Conservation (phyloP, 1,139 yeast species). For the Magnusiomyces ingens region DNA sequence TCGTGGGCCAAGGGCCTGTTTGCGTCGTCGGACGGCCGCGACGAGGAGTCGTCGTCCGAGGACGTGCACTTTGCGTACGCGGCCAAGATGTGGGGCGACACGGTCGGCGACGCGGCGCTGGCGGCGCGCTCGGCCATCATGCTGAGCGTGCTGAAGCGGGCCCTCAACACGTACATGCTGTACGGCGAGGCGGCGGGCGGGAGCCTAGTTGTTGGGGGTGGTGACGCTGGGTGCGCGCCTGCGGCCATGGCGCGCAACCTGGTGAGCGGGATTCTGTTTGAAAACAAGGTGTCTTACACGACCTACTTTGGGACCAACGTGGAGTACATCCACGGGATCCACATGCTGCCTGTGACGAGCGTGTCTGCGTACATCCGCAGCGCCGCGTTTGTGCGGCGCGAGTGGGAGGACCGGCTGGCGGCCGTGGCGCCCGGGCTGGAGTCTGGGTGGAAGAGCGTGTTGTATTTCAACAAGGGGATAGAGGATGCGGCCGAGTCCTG, state of each 20-base stretch:
- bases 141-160: slow-evolving; percentile 53
- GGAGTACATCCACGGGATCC: slow-evolving; percentile 88
- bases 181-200: slow-evolving; percentile 51
- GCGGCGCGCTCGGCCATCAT: slow-evolving; percentile 61
- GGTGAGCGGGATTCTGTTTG: slow-evolving; percentile 65
- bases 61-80: slow-evolving; percentile 65
- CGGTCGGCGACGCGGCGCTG: slow-evolving; percentile 56
- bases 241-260: slow-evolving; percentile 46
- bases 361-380: slow-evolving; percentile 65
- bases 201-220: too few relatives aligned
- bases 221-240: too few relatives aligned
- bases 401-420: slow-evolving; percentile 56
- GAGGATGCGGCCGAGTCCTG: too few relatives aligned
- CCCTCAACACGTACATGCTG: slow-evolving; percentile 57
- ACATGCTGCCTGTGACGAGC: slow-evolving; percentile 83
- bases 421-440: slow-evolving; percentile 46
- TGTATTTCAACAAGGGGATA: slow-evolving; percentile 68
- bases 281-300: slow-evolving; percentile 82
- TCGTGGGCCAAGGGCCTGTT: slow-evolving; percentile 75
- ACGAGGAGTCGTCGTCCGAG: slow-evolving; percentile 71
- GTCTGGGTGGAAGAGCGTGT: slow-evolving; percentile 82
- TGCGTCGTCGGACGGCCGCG: slow-evolving; percentile 61
- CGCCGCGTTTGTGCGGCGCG: slow-evolving; percentile 63
- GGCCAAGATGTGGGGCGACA: slow-evolving; percentile 66
- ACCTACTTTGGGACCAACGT: slow-evolving; percentile 69